phyloP scores from a whole-genome alignment of 225 moss, liverwort and hornwort genomes.

The Ulota crispa region DNA sequence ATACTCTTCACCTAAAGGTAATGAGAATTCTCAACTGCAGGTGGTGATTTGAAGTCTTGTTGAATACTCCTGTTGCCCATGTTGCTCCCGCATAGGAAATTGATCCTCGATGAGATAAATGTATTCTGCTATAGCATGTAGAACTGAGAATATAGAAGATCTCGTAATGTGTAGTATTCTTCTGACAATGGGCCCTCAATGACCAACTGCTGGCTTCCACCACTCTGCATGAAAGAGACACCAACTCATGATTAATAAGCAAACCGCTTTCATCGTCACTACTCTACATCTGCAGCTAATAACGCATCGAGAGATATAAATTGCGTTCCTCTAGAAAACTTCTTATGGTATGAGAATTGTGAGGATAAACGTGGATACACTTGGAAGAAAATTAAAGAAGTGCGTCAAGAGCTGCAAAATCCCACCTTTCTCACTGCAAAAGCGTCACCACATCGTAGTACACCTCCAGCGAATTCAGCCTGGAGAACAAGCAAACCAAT shows the following conservation, averaged over 20 bases:
- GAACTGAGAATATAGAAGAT: slow-evolving; percentile 93
- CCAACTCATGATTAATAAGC: slow-evolving; percentile 1
- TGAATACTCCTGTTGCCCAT: background rate
- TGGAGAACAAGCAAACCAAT: slow-evolving; percentile 37
- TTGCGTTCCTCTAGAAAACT: background rate
- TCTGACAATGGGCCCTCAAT: slow-evolving; percentile 95
- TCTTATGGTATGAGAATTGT: background rate
- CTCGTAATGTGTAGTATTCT: slow-evolving; percentile 94
- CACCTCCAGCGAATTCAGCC: slow-evolving; percentile 97
- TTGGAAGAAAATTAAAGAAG: background rate
- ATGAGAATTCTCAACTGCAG: background rate
- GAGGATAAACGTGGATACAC: background rate
- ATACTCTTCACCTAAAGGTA: background rate
- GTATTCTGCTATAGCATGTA: slow-evolving; percentile 72
- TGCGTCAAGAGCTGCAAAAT: slow-evolving; percentile 5
- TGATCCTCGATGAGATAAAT: background rate
- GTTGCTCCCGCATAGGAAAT: slow-evolving; percentile 13
- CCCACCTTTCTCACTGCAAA: slow-evolving; percentile 90
- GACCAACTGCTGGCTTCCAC: slow-evolving; percentile 95
- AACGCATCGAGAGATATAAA: background rate
- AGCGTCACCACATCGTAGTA: slow-evolving; percentile 91
- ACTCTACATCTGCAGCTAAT: background rate
- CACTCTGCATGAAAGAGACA: slow-evolving; percentile 56
- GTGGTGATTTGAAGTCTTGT: background rate
- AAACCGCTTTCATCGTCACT: slow-evolving; percentile 10